Base-by-base conservation (phyloP, 768 basidiomycete genomes). In the Punctularia strigosozonata region DNA sequence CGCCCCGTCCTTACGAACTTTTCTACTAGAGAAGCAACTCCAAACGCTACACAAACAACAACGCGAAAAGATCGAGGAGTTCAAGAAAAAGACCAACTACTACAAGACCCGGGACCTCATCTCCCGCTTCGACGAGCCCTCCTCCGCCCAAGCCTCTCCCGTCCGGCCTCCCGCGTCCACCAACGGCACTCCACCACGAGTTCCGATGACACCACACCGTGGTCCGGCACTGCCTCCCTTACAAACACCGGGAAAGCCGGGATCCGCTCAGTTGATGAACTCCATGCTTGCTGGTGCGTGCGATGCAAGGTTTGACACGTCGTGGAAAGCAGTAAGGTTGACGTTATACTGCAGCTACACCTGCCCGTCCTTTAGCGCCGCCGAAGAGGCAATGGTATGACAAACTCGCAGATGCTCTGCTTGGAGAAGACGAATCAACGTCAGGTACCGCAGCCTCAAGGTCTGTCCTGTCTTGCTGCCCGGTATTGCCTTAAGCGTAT, bases 11-110 rank as follows among this genome's bases (percentile, higher is more conserved):
- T 18, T 5, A 17, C 25, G 6, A 38, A 19, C 53, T n/a, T n/a
- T n/a, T n/a, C n/a, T n/a, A n/a, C n/a, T n/a, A 95, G 92, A 98
- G 59, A 83, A 76, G 55, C 76, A 77, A 3, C 67, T 98, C 14
- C 79, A 80, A 40, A 57, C 59, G 1, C 64, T 91, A 3, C 69
- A 83, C 52, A 81, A 80, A 51, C 66, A 81, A 50, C 89, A 92
- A 45, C 80, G 86, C 15, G 67, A 70, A 18, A 90, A 86, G 52
- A 73, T 99, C 25, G 90, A 94, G 46, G 92, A 95, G 48, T 87
- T 98, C 48, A 99, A 99, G 70, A 89, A 90, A 65, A 90, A 86
- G 56, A 97, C 92, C 2, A 94, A 97, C 49, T 99, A 87, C 58
- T 88, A 99, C 54, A 76, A 75, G 8, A 99, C 91, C 21, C 79